Evolutionary conservation across 257 asterid species (phyloP), one percentile per base, ranked within the genome.

Genomic region (Solanum phureja): DNA sequence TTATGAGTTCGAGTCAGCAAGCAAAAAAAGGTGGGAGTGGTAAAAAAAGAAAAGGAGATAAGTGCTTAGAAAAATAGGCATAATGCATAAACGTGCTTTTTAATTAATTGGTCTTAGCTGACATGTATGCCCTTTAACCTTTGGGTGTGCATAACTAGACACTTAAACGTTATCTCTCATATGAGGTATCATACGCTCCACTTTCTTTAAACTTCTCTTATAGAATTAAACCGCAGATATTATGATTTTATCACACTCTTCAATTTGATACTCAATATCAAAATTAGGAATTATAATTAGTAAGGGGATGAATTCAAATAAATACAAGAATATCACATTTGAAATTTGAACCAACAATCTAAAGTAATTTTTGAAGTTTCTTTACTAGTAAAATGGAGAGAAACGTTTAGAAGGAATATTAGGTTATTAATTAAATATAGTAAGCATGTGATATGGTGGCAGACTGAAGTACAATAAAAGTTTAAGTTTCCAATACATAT

Each of bases 391-490:
- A 58, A 58, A 58, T 58, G 68, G 27, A 21, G 68, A 58, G 68
- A 58, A 58, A 18, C 3, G 66, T 58, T 3, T 58, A 21, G 68
- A 58, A 21, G 68, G 68, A 21, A 58, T 23, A 82, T 85, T 18
- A 72, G 24, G 4, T 72, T 60, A 82, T 84, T 42, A 75, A 77
- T 24, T 77, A 77, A 68, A 13, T 69, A 69, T 42, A 8, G 85
- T 68, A 33, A 77, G 87, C 90, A 85, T 87, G 88, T 88, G 90
- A 85, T 37, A 85, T 66, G 34, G 74, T 88, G 90, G 49, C 86
- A 44, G 81, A 76, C 4, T 44, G 40, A 76, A 76, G 81, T 75
- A 77, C 87, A 35, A 88, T 49, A 27, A 85, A 58, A 88, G 19
- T 37, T 79, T 46, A 34, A 85, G 24, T 60, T 79, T 62, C 71